phyloP scores from a whole-genome alignment of 129 eudicot genomes.

The Apium graveolens region DNA sequence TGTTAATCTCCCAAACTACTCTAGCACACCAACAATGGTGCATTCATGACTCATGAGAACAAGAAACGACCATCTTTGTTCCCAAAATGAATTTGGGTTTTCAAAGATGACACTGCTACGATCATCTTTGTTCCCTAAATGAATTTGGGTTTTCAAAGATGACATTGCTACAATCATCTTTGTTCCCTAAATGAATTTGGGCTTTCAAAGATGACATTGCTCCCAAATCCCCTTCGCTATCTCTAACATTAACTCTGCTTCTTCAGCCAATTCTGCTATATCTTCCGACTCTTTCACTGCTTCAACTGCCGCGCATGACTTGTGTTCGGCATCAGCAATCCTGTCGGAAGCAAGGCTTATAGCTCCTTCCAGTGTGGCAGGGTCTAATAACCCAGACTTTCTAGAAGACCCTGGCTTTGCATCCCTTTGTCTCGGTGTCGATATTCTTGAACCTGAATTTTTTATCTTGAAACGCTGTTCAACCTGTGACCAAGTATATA shows the following conservation, averaged over 20 bases:
- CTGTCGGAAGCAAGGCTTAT: constrained; percentile 21
- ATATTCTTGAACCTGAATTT: constrained; percentile 14
- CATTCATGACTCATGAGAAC: background rate
- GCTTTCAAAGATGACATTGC: constrained; percentile 18
- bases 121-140: background rate
- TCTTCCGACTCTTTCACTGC: constrained; percentile 38
- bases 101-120: constrained; percentile 20
- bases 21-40: background rate
- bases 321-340: constrained; percentile 39
- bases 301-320: constrained; percentile 25
- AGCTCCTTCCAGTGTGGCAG: constrained; percentile 27
- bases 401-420: constrained; percentile 13
- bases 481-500: constrained; percentile 27
- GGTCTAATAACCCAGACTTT: background rate
- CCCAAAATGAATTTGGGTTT: background rate
- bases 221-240: constrained; percentile 21
- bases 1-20: background rate
- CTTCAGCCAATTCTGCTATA: constrained; percentile 32
- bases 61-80: background rate
- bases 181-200: background rate
- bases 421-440: constrained; percentile 20
- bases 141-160: background rate
- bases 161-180: too few relatives aligned
- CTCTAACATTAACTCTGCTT: constrained; percentile 16
- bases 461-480: constrained; percentile 31